A percentile compares a stretch with the other conserved stretches of the same genome.
phyloP scores from a whole-genome alignment of 2,329 filamentous ascomycete genomes.

The Fusarium tupiense region DNA sequence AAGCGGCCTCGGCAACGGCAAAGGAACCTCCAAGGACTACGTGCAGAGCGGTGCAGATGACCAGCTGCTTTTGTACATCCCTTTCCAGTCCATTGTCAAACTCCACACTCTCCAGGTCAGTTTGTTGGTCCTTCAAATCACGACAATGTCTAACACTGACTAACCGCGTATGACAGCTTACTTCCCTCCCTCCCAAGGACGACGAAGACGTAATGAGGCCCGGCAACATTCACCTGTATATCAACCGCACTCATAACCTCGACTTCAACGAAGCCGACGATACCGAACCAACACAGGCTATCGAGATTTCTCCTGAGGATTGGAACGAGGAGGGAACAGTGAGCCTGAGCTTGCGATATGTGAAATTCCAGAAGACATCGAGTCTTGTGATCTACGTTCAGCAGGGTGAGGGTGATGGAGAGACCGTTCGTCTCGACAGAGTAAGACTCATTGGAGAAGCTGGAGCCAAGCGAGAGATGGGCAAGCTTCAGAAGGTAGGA shows the following conservation, averaged over 20 bases:
- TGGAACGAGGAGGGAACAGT: slow-evolving; percentile 85
- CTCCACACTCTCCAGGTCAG: slow-evolving; percentile 80
- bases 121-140: neutral
- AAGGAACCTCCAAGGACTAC: slow-evolving; percentile 74
- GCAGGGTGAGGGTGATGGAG: slow-evolving; percentile 82
- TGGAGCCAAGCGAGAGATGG: slow-evolving; percentile 91
- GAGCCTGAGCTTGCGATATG: slow-evolving; percentile 80
- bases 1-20: slow-evolving; percentile 67
- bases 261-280: slow-evolving; percentile 96
- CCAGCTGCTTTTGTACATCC: slow-evolving; percentile 91
- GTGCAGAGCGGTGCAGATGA: slow-evolving; percentile 97
- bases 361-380: slow-evolving; percentile 96
- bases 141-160: neutral
- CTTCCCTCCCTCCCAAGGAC: slow-evolving; percentile 76
- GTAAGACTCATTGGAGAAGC: slow-evolving; percentile 85
- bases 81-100: slow-evolving; percentile 89
- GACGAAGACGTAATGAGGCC: slow-evolving; percentile 84
- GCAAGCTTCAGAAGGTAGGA: slow-evolving; percentile 93
- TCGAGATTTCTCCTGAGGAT: slow-evolving; percentile 77
- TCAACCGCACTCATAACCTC: slow-evolving; percentile 88
- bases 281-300: slow-evolving; percentile 79
- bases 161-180: slow-evolving; percentile 69
- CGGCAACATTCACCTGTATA: slow-evolving; percentile 84
- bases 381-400: slow-evolving; percentile 89
- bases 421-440: slow-evolving; percentile 86